A percentile compares a stretch with the other conserved stretches of the same genome.
These are phyloP conservation scores for Metschnikowia hibisci DNA, from an alignment of 805 yeast genomes.

Conservation along the genomic window DNA sequence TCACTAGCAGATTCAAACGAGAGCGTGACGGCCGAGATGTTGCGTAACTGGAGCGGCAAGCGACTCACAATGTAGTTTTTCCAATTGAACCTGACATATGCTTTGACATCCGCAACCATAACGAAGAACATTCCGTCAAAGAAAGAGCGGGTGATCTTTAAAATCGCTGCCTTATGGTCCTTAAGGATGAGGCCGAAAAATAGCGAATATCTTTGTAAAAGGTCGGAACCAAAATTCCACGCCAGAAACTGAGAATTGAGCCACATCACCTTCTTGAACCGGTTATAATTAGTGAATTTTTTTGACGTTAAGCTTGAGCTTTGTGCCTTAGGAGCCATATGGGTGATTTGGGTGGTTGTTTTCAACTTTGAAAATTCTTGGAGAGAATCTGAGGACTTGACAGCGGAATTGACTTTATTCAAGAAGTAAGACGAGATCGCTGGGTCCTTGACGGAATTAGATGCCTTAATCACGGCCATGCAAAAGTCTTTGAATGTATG, in stretches of 20 bases:
- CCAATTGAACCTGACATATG: constrained; percentile 32
- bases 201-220: constrained; percentile 8
- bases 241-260: constrained; percentile 21
- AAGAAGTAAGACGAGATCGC: constrained; percentile 7
- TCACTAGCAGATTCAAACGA: constrained; percentile 4
- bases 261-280: constrained; percentile 28
- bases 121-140: constrained; percentile 22
- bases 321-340: neutral
- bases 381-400: constrained; percentile 6
- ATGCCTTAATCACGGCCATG: neutral
- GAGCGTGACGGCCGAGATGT: constrained; percentile 6
- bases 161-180: constrained; percentile 13
- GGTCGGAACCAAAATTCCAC: constrained; percentile 21
- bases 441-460: neutral
- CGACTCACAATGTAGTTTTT: constrained; percentile 30
- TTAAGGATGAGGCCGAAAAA: constrained; percentile 9
- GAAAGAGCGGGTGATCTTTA: constrained; percentile 20
- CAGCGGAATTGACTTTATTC: constrained; percentile 5
- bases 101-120: constrained; percentile 18
- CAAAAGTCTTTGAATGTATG: constrained; percentile 6
- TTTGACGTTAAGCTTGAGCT: constrained; percentile 8
- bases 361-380: neutral
- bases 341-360: neutral
- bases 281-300: constrained; percentile 16
- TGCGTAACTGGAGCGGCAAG: constrained; percentile 24